Evolutionary conservation across 352 stramenopile species (phyloP), one percentile per base, ranked within the genome.

Genomic region (Phytophthora constricta): DNA sequence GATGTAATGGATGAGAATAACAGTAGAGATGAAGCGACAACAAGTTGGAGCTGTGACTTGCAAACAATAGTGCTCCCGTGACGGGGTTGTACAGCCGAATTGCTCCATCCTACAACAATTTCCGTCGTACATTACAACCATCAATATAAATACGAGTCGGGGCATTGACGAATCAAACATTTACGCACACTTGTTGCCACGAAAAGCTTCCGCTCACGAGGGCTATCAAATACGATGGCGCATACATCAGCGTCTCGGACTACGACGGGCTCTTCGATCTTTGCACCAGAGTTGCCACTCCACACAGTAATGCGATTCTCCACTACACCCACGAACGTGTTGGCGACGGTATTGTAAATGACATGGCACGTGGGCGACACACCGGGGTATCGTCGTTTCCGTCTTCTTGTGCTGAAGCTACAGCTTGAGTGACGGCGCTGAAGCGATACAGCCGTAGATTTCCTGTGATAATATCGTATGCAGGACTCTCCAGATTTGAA

Each of bases 21-120:
- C 4, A 9, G 22, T 23, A 37, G 8, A 23, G 13, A 2, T 25
- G 25, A 22, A 41, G 14, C 26, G 8, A 34, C 23, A 8, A 51
- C n/a, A 5, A 28, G 20, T 13, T 5, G 2, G 4, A 43, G 16
- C 14, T 4, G 4, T 9, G 28, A 42, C 57, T 23, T 74, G 89
- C 83, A 46, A 70, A 72, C 43, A 91, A 52, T 39, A 88, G 60
- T 27, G 67, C 67, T 14, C 79, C 83, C 0, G 83, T 91, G 23
- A 89, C 82, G 1, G 80, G 81, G n/a, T 92, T 92, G 48, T 89
- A 92, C 46, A 90, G 54, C 5, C 75, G 65, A 68, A 92, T 86
- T 9, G 63, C 61, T 26, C 84, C 84, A 59, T 92, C 82, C 84
- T 39, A 19, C 8, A 26, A 27, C n/a, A 46, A 0, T 37, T 41